Base-by-base conservation (phyloP, 2,329 filamentous ascomycete genomes). In the Rhynchosporium agropyri region DNA sequence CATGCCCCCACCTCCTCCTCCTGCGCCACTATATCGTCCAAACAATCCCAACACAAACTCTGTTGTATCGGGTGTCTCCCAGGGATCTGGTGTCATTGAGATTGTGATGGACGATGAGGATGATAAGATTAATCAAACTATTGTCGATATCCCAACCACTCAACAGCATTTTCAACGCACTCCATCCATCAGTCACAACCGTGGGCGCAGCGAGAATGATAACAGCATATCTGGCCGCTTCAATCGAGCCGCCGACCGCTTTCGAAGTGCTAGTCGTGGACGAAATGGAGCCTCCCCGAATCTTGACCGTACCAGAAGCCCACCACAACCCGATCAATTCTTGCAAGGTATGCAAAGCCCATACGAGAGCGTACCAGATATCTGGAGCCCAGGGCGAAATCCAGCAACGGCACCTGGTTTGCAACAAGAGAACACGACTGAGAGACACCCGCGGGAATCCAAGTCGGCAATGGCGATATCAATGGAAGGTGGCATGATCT, bases 71-170 rank as follows among this genome's bases (percentile, higher is more conserved):
- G 74, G 77, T 40, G 69, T 72, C 72, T 81, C 51, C 78, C 80
- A 65, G 74, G 80, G 79, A 7, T 81, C 83, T 0, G 84, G 82
- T 4, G 82, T 85, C 70, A 87, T 89, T 67, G 85, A 89, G 72
- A 86, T 89, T 65, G 84, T 89, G 56, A 86, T 86, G 81, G 85
- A 88, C 67, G 83, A 85, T 5, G 79, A 83, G 8, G 69, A 72
- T 42, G 70, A 73, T 26, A 67, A 71, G 31, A 49, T 53, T 7
- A 48, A 61, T n/a, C 61, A 63, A 31, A 61, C 53, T 13, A 45
- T 59, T 36, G 28, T 65, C 40, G 68, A 70, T 38, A 61, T 62
- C 8, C 67, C 66, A 10, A 50, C 64, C 4, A 63, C 67, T 8
- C 69, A 79, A 0, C 81, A 79, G 1, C 77, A 79, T 4, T 79